phyloP scores from a whole-genome alignment of 1,284 basidiomycete genomes.

The Neotropicomus parvogracilis region DNA sequence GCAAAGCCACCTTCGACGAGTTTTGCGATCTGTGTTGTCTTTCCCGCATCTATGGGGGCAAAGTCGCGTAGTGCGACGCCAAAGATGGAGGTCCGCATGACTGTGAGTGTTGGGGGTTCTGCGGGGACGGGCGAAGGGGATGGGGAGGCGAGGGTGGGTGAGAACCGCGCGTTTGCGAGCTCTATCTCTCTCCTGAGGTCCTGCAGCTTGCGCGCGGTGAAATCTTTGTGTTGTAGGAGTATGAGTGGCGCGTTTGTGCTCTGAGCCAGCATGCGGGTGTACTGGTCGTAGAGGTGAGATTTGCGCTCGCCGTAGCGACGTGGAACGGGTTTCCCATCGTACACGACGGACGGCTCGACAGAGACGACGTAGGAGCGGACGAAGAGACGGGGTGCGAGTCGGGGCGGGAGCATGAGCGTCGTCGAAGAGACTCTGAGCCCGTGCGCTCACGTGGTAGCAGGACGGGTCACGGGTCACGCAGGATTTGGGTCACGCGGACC shows the following conservation, averaged over 20 bases:
- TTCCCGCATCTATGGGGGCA: slow-evolving; percentile 45
- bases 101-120: slow-evolving; percentile 51
- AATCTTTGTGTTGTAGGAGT: slow-evolving; percentile 68
- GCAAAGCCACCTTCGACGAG: slow-evolving; percentile 59
- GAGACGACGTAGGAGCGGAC: slow-evolving; percentile 55
- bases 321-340: slow-evolving; percentile 49
- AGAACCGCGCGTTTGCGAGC: slow-evolving; percentile 46
- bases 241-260: slow-evolving; percentile 57
- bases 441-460: background rate
- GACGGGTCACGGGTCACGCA: slow-evolving; percentile 24
- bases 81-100: slow-evolving; percentile 69
- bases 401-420: slow-evolving; percentile 12
- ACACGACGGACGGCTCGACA: slow-evolving; percentile 49
- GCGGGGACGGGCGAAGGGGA: slow-evolving; percentile 34
- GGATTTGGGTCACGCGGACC: slow-evolving; percentile 23
- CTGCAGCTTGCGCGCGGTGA: slow-evolving; percentile 59
- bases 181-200: slow-evolving; percentile 64
- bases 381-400: slow-evolving; percentile 15
- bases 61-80: slow-evolving; percentile 66
- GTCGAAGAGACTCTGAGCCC: background rate
- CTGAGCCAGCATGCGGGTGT: slow-evolving; percentile 58
- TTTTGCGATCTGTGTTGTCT: slow-evolving; percentile 49
- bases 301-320: slow-evolving; percentile 72
- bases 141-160: slow-evolving; percentile 41
- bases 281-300: slow-evolving; percentile 71